Evolutionary conservation across 2,329 filamentous ascomycete genomes (phyloP), one percentile per base, ranked within the genome.

Genomic region (Hypoxylon sp.): DNA sequence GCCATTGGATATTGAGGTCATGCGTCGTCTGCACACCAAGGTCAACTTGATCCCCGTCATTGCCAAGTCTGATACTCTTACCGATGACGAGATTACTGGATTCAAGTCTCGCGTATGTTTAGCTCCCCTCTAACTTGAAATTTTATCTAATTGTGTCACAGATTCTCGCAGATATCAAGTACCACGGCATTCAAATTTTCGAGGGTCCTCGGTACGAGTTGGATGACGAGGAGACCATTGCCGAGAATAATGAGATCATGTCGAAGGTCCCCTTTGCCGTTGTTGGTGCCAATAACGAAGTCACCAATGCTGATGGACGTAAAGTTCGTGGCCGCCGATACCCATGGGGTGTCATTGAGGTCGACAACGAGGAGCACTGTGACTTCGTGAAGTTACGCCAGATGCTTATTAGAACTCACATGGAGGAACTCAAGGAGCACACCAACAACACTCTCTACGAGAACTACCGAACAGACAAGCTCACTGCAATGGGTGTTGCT

Each of bases 341-440:
- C 85, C 96, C 96, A 15, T 99, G 96, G 96, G 96, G 96, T 85
- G 90, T 96, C 76, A 98, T 99, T 74, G 96, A 99, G 84, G 96
- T 99, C 72, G 96, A 99, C 84, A 99, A 99, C 81, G 96, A 99
- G 88, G 96, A 99, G 83, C 96, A 99, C 87, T 99, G 96, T 80
- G 96, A 99, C 85, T 99, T 99, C 75, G 96, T 98, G 84, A 99
- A 99, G 90, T 91, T 99, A 69, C 94, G 96, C 82, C 96, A 99
- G 84, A 99, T 99, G 96, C 90, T 99, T 75, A 98, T 99, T 86
- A 93, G 96, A 82, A 99, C 96, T 63, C 96, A 99, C 88, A 99
- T 99, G 96, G 96, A 99, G 82, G 96, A 99, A 86, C 93, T 99
- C 86, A 99, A 99, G 91, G 96, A 99, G 87, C 93, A 99, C 87